These are phyloP conservation scores for Gloeophyllum trabeum DNA, from an alignment of 768 basidiomycete genomes.

Conservation along the genomic window DNA sequence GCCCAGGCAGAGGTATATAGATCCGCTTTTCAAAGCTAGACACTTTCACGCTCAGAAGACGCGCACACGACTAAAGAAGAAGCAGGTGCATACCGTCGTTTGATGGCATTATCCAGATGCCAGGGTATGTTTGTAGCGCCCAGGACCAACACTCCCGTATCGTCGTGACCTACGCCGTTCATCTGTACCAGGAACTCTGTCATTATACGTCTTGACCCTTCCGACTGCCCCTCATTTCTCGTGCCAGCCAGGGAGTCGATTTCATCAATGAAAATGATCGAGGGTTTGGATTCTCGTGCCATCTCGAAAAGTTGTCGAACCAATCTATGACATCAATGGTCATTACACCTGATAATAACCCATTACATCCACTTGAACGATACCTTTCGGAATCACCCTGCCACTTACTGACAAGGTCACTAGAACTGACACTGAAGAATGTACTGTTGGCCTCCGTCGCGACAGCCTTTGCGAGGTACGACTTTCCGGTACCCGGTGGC, in stretches of 20 bases:
- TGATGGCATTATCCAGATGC: slow-evolving; percentile 96
- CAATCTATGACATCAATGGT: no score
- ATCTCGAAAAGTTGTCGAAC: slow-evolving; percentile 95
- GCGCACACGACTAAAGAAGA: background rate
- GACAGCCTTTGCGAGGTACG: slow-evolving; percentile 94
- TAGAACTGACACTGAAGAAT: slow-evolving; percentile 93
- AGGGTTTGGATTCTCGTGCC: slow-evolving; percentile 91
- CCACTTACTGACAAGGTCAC: slow-evolving; percentile 98
- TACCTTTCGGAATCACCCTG: slow-evolving; percentile 97
- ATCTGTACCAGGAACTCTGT: slow-evolving; percentile 97
- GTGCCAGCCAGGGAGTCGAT: slow-evolving; percentile 94
- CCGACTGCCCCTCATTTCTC: slow-evolving; percentile 93
- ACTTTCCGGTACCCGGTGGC: slow-evolving; percentile 96
- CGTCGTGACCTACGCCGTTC: slow-evolving; percentile 98
- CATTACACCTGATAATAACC: no score
- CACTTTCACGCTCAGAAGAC: background rate
- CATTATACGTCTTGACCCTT: slow-evolving; percentile 94
- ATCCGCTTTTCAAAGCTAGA: slow-evolving; percentile 92
- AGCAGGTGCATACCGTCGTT: slow-evolving; percentile 55
- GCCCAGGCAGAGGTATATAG: slow-evolving; percentile 93
- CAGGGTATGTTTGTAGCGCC: slow-evolving; percentile 99
- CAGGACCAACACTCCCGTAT: slow-evolving; percentile 89
- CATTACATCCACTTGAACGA: no score
- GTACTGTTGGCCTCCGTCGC: slow-evolving; percentile 99
- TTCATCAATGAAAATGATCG: slow-evolving; percentile 99